Percentiles rank a stretch among this genome's conserved stretches.
Evolutionary conservation across 1,139 yeast species (phyloP).

Genomic region (Meyerozyma sp.): DNA sequence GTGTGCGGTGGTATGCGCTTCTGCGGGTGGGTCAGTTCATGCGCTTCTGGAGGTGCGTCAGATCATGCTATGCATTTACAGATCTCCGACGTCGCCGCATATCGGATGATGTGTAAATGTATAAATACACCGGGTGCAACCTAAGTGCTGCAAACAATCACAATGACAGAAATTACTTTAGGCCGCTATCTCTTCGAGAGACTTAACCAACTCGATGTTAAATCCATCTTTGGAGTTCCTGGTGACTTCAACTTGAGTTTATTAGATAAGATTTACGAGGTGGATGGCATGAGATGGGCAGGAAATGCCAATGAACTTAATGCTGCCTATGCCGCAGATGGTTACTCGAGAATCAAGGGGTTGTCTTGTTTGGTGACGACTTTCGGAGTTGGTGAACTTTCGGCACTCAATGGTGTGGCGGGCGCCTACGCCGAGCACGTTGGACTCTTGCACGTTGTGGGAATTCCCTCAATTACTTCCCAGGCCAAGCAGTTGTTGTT

Average conservation of each 20-base stretch:
- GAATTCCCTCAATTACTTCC: constrained; percentile 33
- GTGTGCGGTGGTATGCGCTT: neutral
- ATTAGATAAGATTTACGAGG: constrained; percentile 35
- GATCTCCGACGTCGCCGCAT: neutral
- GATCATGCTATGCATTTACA: neutral
- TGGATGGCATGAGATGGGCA: constrained; percentile 35
- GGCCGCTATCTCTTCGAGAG: constrained; percentile 43
- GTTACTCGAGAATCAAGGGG: constrained; percentile 35
- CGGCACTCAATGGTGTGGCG: constrained; percentile 37
- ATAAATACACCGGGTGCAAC: neutral
- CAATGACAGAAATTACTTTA: constrained; percentile 33
- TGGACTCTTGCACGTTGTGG: constrained; percentile 36
- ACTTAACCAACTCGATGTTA: constrained; percentile 34
- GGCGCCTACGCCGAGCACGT: constrained; percentile 42
- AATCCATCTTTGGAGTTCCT: constrained; percentile 39
- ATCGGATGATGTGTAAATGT: neutral
- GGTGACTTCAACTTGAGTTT: constrained; percentile 37
- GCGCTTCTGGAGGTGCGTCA: neutral
- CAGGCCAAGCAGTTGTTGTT: constrained; percentile 33
- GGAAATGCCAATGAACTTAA: constrained; percentile 41
- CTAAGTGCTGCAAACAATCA: neutral
- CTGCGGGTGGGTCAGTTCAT: neutral
- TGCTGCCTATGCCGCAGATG: constrained; percentile 42
- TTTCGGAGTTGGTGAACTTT: constrained; percentile 39
- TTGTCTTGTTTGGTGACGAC: constrained; percentile 36